Base-by-base conservation (phyloP, 441 rosid species). In the Populus trichocarpa region DNA sequence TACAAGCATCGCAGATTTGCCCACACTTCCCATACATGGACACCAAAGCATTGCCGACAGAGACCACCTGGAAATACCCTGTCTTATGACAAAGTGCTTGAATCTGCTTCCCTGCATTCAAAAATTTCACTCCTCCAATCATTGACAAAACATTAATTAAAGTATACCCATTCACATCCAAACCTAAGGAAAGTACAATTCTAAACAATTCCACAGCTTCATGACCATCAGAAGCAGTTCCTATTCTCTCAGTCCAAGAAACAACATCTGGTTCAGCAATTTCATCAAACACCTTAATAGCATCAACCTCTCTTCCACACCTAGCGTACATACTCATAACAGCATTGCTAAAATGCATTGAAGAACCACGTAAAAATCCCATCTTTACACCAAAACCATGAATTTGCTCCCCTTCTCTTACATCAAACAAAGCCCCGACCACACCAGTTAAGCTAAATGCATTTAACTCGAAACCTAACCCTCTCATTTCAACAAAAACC, bases 211-310 rank as follows among this genome's bases (percentile, higher is more conserved):
- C 72, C 18, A 80, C 57, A 16, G 86, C 86, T 67, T 84, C 86
- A 35, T 74, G 9, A 8, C 81, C 77, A 36, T 82, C 83, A 72
- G 30, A 74, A 63, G 89, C 80, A 26, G 86, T 86, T 8, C 83
- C 83, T 28, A 85, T 85, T 78, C 86, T 87, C 77, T 85, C 86
- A 2, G 85, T 78, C 85, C 86, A 87, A 50, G 87, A 87, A 61
- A 85, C 81, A 65, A 83, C 38, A 40, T 87, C 86, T 6, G 88
- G 88, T 2, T 85, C 81, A 32, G 83, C 13, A 79, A 87, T 85
- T 87, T 85, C 88, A 78, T 80, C 86, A 20, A 85, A 85, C 83
- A 75, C 1, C 74, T 76, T 81, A 77, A 82, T 46, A 22, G 83
- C 89, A 71, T 82, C 70, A 14, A 20, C 8, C 61, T 72, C 79